These are phyloP conservation scores for Tuber aestivum DNA, from an alignment of 495 filamentous ascomycete species.

Conservation along the genomic window DNA sequence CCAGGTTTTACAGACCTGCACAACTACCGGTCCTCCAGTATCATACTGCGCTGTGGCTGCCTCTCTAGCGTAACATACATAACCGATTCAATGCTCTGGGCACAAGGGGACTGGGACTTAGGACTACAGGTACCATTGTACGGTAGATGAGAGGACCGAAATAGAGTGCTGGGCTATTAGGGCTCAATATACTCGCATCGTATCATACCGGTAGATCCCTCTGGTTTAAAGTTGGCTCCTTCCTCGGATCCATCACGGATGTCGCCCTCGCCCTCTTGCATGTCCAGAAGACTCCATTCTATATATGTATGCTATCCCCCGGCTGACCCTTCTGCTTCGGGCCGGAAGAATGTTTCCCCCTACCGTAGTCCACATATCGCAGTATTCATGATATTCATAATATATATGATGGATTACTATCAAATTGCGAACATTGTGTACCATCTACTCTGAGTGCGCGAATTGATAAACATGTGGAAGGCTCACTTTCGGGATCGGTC, in stretches of 20 bases:
- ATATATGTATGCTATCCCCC: background rate
- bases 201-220: background rate
- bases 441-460: background rate
- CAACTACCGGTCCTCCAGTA: no score
- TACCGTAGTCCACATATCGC: background rate
- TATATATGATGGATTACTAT: background rate
- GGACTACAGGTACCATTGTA: background rate
- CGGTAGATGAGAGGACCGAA: background rate
- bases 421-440: background rate
- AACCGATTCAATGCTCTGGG: background rate
- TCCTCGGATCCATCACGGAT: background rate
- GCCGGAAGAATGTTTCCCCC: background rate
- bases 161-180: background rate
- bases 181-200: no score
- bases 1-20: background rate
- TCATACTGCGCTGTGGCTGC: background rate
- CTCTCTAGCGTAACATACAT: background rate
- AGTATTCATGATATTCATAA: background rate
- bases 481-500: background rate
- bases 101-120: background rate
- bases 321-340: background rate
- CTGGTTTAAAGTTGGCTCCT: background rate
- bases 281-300: background rate
- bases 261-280: background rate
- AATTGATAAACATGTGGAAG: background rate